Base-by-base conservation (phyloP, 2,329 filamentous ascomycete species). In the Colletotrichum phormii region DNA sequence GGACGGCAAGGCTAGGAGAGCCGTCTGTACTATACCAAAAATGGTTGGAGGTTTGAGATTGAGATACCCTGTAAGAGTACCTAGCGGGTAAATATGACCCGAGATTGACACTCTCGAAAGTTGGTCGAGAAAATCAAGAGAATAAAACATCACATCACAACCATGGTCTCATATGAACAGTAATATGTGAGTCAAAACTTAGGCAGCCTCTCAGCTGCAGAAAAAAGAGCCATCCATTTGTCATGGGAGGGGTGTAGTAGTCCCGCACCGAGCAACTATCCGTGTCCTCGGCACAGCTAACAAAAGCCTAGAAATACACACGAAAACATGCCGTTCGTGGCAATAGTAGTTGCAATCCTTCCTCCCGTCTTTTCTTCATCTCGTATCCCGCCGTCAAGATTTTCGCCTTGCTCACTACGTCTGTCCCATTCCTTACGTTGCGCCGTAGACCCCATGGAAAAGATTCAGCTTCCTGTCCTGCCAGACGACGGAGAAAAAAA, bases 1-100 rank as follows among this genome's bases (percentile, higher is more conserved):
- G 31, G 26, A 63, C 46, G 70, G 53, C 60, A 9, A 8, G 42
- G 53, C 22, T 5, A 35, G 33, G 18, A 37, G 9, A 18, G 49
- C 61, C 49, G 55, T 60, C 31, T 72, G 66, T 70, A 60, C 54
- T 22, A 54, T 64, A 57, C 33, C 18, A 6, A 57, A 8, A 63
- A 42, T 24, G 49, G n/a, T 54, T 15, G 15, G 22, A 55, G 12
- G 26, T 55, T 26, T 29, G 53, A 33, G 12, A 53, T 37, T 18
- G 55, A 73, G 68, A 73, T 73, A 71, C 71, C 71, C 67, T 63
- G 55, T 57, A 57, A 64, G 55, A 73, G 54, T 65, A 73, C 9
- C 24, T 49, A n/a, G 24, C 49, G 35, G 18, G 42, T 22, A 18
- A 7, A 7, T 5, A 49, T n/a, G 42, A 9, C 18, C 42, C 42